Evolutionary conservation across 2,329 filamentous ascomycete genomes (phyloP).

Genomic region (Nigrospora osmanthi): DNA sequence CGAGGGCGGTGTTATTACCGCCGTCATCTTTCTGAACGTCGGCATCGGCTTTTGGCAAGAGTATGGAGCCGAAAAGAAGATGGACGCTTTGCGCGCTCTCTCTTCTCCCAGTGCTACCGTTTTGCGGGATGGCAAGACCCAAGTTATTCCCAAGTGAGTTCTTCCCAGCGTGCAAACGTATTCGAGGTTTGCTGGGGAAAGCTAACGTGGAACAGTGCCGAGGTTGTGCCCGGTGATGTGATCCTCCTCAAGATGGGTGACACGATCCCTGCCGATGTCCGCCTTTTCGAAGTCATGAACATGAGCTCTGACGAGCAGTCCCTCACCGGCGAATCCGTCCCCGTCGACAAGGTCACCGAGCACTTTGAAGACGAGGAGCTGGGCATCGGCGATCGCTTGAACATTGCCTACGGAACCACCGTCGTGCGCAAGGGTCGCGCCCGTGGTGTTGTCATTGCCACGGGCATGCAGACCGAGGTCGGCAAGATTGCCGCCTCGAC

Average conservation of each 20-base stretch:
- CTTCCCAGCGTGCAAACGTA: not conserved
- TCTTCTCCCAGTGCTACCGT: slow-evolving; percentile 57
- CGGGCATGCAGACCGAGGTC: slow-evolving; percentile 65
- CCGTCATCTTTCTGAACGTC: slow-evolving; percentile 63
- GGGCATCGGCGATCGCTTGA: slow-evolving; percentile 63
- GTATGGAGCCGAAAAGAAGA: slow-evolving; percentile 57
- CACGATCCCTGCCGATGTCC: slow-evolving; percentile 66
- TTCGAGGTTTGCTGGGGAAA: not conserved
- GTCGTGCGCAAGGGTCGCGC: slow-evolving; percentile 67
- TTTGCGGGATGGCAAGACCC: slow-evolving; percentile 49
- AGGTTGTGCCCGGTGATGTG: slow-evolving; percentile 67
- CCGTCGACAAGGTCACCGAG: slow-evolving; percentile 58
- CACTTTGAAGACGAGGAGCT: slow-evolving; percentile 46
- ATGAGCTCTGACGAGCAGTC: slow-evolving; percentile 72
- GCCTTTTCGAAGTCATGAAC: slow-evolving; percentile 67
- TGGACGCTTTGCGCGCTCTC: slow-evolving; percentile 54
- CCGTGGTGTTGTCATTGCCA: slow-evolving; percentile 63
- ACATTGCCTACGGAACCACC: slow-evolving; percentile 69
- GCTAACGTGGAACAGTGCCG: slow-evolving; percentile 32
- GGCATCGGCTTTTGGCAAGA: slow-evolving; percentile 61
- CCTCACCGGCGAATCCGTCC: slow-evolving; percentile 68
- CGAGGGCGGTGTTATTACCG: slow-evolving; percentile 59
- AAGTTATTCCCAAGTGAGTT: slow-evolving; percentile 49
- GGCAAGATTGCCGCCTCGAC: slow-evolving; percentile 58
- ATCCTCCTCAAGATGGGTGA: slow-evolving; percentile 62